Evolutionary conservation across 441 rosid species (phyloP), one percentile per base, ranked within the genome.

Genomic region (Populus trichocarpa): DNA sequence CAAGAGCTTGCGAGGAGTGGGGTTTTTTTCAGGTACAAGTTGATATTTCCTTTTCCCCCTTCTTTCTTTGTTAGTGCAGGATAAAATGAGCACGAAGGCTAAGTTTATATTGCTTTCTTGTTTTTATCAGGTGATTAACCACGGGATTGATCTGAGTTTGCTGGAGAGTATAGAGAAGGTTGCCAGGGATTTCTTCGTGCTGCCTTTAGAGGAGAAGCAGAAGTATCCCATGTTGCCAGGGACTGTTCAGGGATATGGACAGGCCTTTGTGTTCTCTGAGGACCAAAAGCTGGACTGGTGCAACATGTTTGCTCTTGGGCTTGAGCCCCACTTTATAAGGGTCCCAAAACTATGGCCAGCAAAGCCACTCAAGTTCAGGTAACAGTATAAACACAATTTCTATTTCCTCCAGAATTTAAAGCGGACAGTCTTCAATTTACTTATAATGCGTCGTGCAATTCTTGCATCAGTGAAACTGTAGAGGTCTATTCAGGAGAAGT

Each of bases 271-370:
- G 14, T 87, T 87, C 76, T 87, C 90, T 0, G 90, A 87, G 80
- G 86, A 87, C 46, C 90, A 87, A 76, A 87, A 87, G 73, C 83
- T 87, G 12, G 90, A 87, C 38, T 87, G 90, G 90, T 85, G 88
- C 82, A 87, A 85, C 75, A 87, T 87, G 90, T 81, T 85, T 73
- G 90, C 88, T 14, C 88, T 87, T 28, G 90, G 90, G 28, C 68
- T 87, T 38, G 80, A 79, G 53, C 90, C 88, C 12, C 79, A 72
- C 67, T 79, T n/a, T 71, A 77, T 33, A 69, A 85, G 96, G 75
- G 87, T 87, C 85, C 95, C 93, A 42, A 85, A 89, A 76, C 81
- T 92, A 3, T 91, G 98, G 98, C 98, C 97, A 50, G 72, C 78
- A 67, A 88, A 85, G 67, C 98, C 98, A 74, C 78, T 84, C 40